Evolutionary conservation across 306 rosid species (phyloP).

Genomic region (Begonia peltatifolia): DNA sequence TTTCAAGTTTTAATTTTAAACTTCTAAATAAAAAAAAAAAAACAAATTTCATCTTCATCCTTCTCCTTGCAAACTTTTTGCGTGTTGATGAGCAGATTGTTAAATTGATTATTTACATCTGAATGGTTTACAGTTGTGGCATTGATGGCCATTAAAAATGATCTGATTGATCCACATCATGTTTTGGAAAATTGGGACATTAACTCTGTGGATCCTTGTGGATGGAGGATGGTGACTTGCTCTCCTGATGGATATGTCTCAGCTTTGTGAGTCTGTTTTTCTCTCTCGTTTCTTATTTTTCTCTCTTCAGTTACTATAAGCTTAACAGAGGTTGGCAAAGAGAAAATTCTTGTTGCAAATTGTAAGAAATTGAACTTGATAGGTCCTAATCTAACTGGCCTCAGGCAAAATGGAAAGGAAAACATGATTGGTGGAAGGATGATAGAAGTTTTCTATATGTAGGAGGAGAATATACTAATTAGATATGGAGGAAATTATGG

Average conservation of each 20-base stretch:
- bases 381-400: too few species aligned
- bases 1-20: too few species aligned
- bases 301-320: background rate
- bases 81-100: too few species aligned
- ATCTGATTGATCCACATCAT: constrained; percentile 70
- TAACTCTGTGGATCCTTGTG: constrained; percentile 94
- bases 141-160: constrained; percentile 66
- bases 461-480: background rate
- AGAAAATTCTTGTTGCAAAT: too few species aligned
- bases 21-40: background rate
- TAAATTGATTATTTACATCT: too few species aligned
- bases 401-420: background rate
- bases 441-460: constrained; percentile 4
- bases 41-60: too few species aligned
- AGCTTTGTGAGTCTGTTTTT: constrained; percentile 47
- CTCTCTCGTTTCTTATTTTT: too few species aligned
- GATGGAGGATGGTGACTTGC: constrained; percentile 99
- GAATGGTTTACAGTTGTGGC: constrained; percentile 57
- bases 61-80: background rate
- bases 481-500: too few species aligned
- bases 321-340: background rate
- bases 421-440: background rate
- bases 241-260: constrained; percentile 74
- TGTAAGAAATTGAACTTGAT: too few species aligned
- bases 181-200: constrained; percentile 92